Evolutionary conservation across 2,329 filamentous ascomycete genomes (phyloP).

Genomic region (Beauveria brongniartii): DNA sequence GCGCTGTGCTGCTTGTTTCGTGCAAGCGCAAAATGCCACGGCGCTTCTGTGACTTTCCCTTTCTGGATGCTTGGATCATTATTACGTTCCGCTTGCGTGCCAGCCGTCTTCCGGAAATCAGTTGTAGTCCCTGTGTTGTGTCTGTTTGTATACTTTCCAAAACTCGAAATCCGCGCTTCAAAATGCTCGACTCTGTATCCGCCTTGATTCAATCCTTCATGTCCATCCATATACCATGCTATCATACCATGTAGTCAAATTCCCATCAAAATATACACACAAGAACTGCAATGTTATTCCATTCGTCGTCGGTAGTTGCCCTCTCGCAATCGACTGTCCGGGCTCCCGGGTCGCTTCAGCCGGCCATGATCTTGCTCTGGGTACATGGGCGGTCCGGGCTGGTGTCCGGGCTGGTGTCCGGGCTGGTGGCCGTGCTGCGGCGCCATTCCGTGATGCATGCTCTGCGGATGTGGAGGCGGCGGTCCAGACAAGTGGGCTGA

Average conservation of each 20-base stretch:
- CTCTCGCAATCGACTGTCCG: conserved; percentile 36
- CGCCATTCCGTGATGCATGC: not conserved
- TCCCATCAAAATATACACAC: not conserved
- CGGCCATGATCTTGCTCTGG: not conserved
- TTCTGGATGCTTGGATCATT: not conserved
- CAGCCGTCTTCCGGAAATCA: conserved; percentile 9
- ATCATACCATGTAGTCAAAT: conserved; percentile 1
- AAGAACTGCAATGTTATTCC: conserved; percentile 15
- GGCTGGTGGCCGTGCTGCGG: not conserved
- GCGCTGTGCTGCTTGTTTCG: not conserved
- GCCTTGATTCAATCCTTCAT: not conserved
- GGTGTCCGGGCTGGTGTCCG: not conserved
- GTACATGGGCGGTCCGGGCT: not conserved
- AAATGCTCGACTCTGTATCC: conserved; percentile 5
- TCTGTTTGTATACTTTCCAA: conserved; percentile 1
- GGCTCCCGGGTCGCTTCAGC: conserved; percentile 45
- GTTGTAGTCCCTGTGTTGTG: conserved; percentile 1
- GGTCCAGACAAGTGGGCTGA: conserved; percentile 6
- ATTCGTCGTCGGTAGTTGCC: conserved; percentile 34
- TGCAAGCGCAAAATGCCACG: not conserved
- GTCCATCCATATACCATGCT: not conserved
- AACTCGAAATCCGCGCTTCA: conserved; percentile 2
- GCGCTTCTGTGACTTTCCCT: conserved; percentile 3
- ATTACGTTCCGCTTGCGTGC: conserved; percentile 9
- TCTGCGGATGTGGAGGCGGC: not conserved